Conservation (phyloP, 768 basidiomycete species). For the Daedaleopsis sinensis region DNA sequence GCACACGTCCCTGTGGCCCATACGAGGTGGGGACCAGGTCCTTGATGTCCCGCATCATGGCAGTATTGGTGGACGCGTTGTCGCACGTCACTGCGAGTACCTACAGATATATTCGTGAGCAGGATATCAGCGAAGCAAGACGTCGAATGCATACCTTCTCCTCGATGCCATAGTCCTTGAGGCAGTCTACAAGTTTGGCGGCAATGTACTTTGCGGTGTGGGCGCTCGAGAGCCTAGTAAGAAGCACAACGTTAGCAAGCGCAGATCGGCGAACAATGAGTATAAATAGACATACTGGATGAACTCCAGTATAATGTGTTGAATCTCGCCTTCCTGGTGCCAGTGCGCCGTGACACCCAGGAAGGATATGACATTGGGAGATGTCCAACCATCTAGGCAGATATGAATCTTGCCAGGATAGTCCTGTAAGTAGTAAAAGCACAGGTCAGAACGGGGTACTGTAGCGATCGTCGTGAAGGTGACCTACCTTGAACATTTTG, state of each 20-base stretch:
- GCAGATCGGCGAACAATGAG: background rate
- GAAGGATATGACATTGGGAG: constrained; percentile 30
- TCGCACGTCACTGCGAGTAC: background rate
- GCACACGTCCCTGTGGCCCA: background rate
- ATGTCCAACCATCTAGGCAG: constrained; percentile 34
- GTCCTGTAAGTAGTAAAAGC: too few relatives aligned
- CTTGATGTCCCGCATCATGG: background rate
- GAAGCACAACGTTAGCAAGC: too few relatives aligned
- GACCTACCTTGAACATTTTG: background rate
- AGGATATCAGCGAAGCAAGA: too few relatives aligned
- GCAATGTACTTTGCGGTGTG: background rate
- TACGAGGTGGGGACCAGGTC: background rate
- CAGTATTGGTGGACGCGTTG: background rate
- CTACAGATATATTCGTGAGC: too few relatives aligned
- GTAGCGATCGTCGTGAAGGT: too few relatives aligned
- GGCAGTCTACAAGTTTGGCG: background rate
- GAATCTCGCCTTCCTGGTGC: constrained; percentile 20
- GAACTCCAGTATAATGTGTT: constrained; percentile 1
- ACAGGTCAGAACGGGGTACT: too few relatives aligned
- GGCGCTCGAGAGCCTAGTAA: background rate
- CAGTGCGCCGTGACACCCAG: constrained; percentile 31
- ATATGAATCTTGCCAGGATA: constrained; percentile 27
- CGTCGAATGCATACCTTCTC: background rate
- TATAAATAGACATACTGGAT: background rate
- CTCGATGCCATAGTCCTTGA: background rate